Base-by-base conservation (phyloP, 768 basidiomycete genomes). In the Leccinum fibrillosum region DNA sequence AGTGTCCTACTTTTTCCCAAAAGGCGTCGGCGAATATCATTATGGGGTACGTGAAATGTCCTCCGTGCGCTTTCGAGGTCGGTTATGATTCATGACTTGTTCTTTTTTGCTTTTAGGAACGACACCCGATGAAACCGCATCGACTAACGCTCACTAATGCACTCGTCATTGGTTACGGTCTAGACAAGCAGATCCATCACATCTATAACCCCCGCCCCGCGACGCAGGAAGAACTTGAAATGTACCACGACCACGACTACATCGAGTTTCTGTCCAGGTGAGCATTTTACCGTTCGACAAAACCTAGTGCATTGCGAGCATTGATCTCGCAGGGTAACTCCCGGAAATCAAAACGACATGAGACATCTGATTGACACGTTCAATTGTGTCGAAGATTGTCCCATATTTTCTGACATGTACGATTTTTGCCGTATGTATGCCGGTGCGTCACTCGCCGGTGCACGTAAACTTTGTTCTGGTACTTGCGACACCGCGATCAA, bases 61-160 rank as follows among this genome's bases (percentile, higher is more conserved):
- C 13, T 7, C 2, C 12, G 32, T 30, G 45, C 55, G 34, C 42
- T 55, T 35, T 8, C 25, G 6, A 13, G 28, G 47, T 47, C 54
- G 44, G 48, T 50, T 47, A 62, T 55, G 56, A 34, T 34, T 12
- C 34, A 34, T 34, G 34, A 59, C 45, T 44, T 42, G 10, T 28
- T 10, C 21, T 5, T 25, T 53, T 47, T 58, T 45, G 17, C 21
- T 48, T 21, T 7, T 64, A 98, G 96, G 94, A 97, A 83, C 85
- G 89, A 50, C 96, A 99, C 76, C 96, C 96, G 2, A 99, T 99
- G 96, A 97, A 98, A 72, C 96, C 96, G 4, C 94, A 97, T 66
- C 83, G 96, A 25, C 76, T 99, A n/a, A 94, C 96, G 3, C 74
- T 99, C 54, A 98, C 97, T 17, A 99, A 98, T 64, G 88, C 94